Base-by-base conservation (phyloP, 2,329 filamentous ascomycete species). In the Colletotrichum kahawae region DNA sequence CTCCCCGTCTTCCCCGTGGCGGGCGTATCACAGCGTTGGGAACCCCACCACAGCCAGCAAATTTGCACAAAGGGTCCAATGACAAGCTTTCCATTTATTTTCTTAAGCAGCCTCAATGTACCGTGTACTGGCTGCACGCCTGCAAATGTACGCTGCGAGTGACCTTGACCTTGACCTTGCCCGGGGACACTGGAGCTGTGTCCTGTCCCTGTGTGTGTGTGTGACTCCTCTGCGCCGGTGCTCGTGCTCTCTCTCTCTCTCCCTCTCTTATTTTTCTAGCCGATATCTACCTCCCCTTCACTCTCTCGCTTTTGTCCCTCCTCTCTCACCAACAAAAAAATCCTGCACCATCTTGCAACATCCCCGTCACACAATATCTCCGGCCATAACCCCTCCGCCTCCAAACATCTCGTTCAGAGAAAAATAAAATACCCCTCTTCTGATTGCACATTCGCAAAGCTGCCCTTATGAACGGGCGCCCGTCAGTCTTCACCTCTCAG, bases 401-500 rank as follows among this genome's bases (percentile, higher is more conserved):
- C 21, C 63, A 56, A 57, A 71, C 74, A 63, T 69, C 77, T 77
- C 71, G 75, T 75, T 33, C 66, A 63, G 62, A 75, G 73, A 54
- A 68, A 56, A 60, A 66, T 59, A 76, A 72, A 69, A 72, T 75
- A 51, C 77, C 76, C 79, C 77, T 71, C 76, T 77, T 77, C 77
- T 78, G 78, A 74, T 79, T 81, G 80, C 83, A 78, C 81, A 79
- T 79, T 74, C 82, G 80, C 78, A 81, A 85, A 89, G 86, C 89
- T 89, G 93, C 92, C 90, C 93, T 93, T 93, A 95, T 95, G 94
- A 94, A 93, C 93, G 93, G 93, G 90, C 93, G 93, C 91, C 90
- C 91, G 88, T 95, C 94, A 86, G 91, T 93, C 86, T 96, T 95
- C 90, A 96, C 94, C 88, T 96, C 94, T 87, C 94, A 96, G 92